A percentile compares a stretch with the other conserved stretches of the same genome.
phyloP scores from a whole-genome alignment of 2,329 filamentous ascomycete genomes.

The Pseudogymnoascus sp. region DNA sequence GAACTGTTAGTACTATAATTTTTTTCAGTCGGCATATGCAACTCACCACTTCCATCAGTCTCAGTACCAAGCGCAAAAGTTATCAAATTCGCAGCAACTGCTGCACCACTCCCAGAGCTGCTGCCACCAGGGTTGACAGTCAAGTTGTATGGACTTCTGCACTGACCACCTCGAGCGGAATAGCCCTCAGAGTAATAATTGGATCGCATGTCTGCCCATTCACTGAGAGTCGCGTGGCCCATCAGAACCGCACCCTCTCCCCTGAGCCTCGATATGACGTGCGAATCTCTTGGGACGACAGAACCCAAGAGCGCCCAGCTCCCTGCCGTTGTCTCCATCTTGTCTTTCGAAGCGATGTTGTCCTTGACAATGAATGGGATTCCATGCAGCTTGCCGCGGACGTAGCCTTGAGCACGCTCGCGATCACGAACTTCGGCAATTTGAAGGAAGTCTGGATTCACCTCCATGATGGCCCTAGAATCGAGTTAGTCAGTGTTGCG shows the following conservation, averaged over 20 bases:
- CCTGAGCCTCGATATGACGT: conserved; percentile 54
- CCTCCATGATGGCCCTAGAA: conserved; percentile 50
- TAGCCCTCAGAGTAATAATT: conserved; percentile 64
- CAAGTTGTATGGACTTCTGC: conserved; percentile 60
- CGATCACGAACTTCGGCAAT: conserved; percentile 56
- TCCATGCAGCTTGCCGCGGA: conserved; percentile 63
- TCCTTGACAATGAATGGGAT: conserved; percentile 73
- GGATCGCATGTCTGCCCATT: conserved; percentile 68
- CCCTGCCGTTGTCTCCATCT: conserved; percentile 68
- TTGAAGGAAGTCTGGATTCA: conserved; percentile 58
- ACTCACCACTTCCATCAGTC: conserved; percentile 56
- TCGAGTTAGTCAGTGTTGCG: background rate
- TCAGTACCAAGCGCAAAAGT: conserved; percentile 65
- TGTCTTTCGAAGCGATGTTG: conserved; percentile 61
- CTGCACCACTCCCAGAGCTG: conserved; percentile 58
- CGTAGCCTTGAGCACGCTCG: conserved; percentile 48
- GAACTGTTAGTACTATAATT: conserved; percentile 8
- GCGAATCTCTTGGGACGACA: conserved; percentile 60
- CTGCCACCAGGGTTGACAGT: conserved; percentile 62
- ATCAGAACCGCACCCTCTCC: conserved; percentile 57
- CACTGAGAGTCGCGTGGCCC: conserved; percentile 63
- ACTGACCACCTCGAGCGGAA: conserved; percentile 57
- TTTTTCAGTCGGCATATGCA: conserved; percentile 6
- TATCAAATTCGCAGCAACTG: conserved; percentile 56
- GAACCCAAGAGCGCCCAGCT: conserved; percentile 59